Base-by-base conservation (phyloP, 1,139 yeast genomes). In the Protomyces inouyei region DNA sequence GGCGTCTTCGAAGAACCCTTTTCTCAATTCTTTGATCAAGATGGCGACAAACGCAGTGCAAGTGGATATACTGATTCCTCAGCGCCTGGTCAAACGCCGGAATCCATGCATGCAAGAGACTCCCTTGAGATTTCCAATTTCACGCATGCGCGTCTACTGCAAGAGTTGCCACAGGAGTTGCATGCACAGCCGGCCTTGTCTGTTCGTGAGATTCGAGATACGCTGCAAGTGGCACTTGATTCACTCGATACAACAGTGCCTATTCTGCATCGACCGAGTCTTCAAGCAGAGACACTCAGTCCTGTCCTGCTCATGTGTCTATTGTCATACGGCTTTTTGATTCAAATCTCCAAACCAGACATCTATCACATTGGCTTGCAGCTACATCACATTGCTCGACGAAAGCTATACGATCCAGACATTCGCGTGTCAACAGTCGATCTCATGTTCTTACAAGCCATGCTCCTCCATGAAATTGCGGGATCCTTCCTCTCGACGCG, bases 1-100 rank as follows among this genome's bases (percentile, higher is more conserved):
- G 55, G 55, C 16, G 28, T 52, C 16, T 52, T 52, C 12, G 55
- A 52, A 14, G 55, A 52, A 40, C 55, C 55, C n/a, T 52, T 52
- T 12, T 16, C 35, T 16, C 40, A 35, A 16, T 52, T 52, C 3
- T 12, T 35, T 12, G 55, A 52, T 14, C 18, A 21, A 6, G 40
- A 28, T 14, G 43, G 18, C 2, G 55, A 52, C n/a, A n/a, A 10
- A 18, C 48, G 48, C 55, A 36, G 28, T 40, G 40, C 40, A 21
- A 52, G 55, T 35, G 40, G 37, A 3, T 52, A n/a, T 16, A 52
- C 55, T 6, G 55, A 52, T n/a, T 23, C 55, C 5, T 35, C 55
- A 12, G 55, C 32, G 16, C 48, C 48, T 6, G 48, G 48, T 14
- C 48, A 43, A n/a, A 43, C 48, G 25, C 23, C 48, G 5, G 55